Evolutionary conservation across 1,284 basidiomycete species (phyloP).

Genomic region (Pisolithus thermaeus): DNA sequence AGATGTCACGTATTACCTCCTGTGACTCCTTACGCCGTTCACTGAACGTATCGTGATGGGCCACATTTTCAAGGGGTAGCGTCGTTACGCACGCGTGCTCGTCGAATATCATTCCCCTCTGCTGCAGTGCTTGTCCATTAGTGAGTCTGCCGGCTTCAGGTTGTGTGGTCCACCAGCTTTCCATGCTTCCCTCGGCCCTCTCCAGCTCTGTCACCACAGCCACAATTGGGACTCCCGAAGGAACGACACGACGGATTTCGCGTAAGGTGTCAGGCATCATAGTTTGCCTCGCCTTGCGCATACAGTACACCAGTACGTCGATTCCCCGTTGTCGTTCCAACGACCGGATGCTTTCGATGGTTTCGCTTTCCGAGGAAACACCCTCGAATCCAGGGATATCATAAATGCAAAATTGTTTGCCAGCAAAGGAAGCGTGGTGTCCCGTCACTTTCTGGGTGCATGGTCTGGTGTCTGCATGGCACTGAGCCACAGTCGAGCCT

Average conservation of each 20-base stretch:
- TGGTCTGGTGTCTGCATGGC: not conserved
- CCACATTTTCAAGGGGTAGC: constrained; percentile 5
- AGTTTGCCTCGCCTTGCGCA: not conserved
- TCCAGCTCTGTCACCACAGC: constrained; percentile 15
- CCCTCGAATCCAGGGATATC: constrained; percentile 3
- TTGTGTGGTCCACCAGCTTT: constrained; percentile 13
- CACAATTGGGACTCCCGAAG: constrained; percentile 9
- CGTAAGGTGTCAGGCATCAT: not conserved
- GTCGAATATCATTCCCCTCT: constrained; percentile 1
- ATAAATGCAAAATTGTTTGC: not conserved
- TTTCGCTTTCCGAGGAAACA: not conserved
- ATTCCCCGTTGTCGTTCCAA: constrained; percentile 1
- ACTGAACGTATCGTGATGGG: not conserved
- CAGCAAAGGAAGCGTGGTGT: not conserved
- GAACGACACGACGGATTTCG: not conserved
- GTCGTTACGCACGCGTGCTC: constrained; percentile 8
- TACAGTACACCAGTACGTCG: constrained; percentile 3
- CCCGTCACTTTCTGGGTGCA: not conserved
- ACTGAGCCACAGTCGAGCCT: not conserved
- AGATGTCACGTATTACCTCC: not conserved
- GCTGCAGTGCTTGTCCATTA: not conserved
- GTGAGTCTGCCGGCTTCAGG: not conserved
- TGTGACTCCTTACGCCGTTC: not conserved
- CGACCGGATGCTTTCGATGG: not conserved
- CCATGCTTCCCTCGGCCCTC: constrained; percentile 9